These are phyloP conservation scores for Trichoderma sp. DNA, from an alignment of 2,329 filamentous ascomycete genomes.

Conservation along the genomic window DNA sequence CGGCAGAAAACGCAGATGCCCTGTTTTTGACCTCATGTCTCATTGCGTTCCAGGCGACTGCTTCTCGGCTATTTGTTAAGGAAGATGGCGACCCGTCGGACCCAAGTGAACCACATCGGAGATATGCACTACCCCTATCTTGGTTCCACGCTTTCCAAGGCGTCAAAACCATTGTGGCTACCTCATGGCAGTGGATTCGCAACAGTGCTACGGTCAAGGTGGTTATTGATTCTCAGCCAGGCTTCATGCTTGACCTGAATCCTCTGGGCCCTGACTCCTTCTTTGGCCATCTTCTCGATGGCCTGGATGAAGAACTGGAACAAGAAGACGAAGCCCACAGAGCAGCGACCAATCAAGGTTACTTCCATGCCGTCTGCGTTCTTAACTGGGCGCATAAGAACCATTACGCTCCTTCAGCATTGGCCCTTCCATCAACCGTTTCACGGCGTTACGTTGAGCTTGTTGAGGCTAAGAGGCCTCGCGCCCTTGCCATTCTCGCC, in stretches of 20 bases:
- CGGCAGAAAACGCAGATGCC: constrained; percentile 57
- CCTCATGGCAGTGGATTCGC: constrained; percentile 62
- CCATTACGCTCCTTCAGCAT: constrained; percentile 54
- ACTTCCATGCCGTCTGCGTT: constrained; percentile 62
- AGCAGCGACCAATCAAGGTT: constrained; percentile 46
- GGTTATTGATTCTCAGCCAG: constrained; percentile 62
- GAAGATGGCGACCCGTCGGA: constrained; percentile 45
- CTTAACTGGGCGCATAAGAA: constrained; percentile 64
- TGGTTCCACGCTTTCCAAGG: constrained; percentile 68
- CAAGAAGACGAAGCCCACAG: constrained; percentile 32
- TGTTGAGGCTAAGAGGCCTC: constrained; percentile 56
- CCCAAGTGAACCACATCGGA: constrained; percentile 37
- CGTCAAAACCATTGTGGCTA: constrained; percentile 62
- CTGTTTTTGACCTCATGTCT: constrained; percentile 61
- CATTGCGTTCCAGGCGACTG: constrained; percentile 64
- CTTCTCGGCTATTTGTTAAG: constrained; percentile 60
- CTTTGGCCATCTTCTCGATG: constrained; percentile 58
- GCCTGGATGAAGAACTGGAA: constrained; percentile 54
- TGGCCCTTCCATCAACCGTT: constrained; percentile 63
- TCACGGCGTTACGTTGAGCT: constrained; percentile 59
- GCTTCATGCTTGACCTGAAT: constrained; percentile 57
- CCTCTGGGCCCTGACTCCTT: constrained; percentile 51
- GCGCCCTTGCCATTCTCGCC: constrained; percentile 61
- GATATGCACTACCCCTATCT: constrained; percentile 57
- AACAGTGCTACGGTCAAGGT: constrained; percentile 55